Base-by-base conservation (phyloP, 1,284 basidiomycete species). In the Hortiboletus rubellus region DNA sequence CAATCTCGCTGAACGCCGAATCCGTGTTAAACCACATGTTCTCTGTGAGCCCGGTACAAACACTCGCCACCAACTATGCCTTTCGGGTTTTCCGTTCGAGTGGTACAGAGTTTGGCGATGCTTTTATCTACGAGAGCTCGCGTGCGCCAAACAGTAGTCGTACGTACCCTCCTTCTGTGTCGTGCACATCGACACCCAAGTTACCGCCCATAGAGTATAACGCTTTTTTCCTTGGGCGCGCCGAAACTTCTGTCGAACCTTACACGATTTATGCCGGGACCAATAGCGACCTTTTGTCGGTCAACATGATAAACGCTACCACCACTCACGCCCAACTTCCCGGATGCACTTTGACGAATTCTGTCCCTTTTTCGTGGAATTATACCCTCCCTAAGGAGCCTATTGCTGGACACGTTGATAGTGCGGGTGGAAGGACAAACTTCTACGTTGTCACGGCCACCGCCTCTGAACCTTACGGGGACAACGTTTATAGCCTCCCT, bases 1-100 rank as follows among this genome's bases (percentile, higher is more conserved):
- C 44, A 24, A 17, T 61, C 36, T 34, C 8, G 14, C 30, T 54
- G 30, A 8, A 51, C 5, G 59, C 59, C 2, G 27, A 59, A 22
- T 62, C 53, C 2, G 18, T 52, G 27, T 46, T 58, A 46, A 45
- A 48, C 36, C 60, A 61, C 10, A 61, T 58, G 60, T 61, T 62
- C 42, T 52, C 60, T 14, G n/a, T 27, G 24, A 36, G 59, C 18
- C 52, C 60, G 8, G 0, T 59, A 8, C 60, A 61, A 46, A 51
- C 41, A 6, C 52, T 61, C 30, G 40, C 41, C n/a, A 47, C 52
- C 27, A 62, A 45, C 27, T 58, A 61, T 11, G 56, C 47, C 3
- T 45, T 62, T 15, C 53, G 52, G 18, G n/a, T 8, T 7, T 59
- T 61, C 27, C 50, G 50, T 14, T 52, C 52, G 3, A 30, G 11